Conservation (phyloP, 129 eudicot genomes). For the Solidago caesia region DNA sequence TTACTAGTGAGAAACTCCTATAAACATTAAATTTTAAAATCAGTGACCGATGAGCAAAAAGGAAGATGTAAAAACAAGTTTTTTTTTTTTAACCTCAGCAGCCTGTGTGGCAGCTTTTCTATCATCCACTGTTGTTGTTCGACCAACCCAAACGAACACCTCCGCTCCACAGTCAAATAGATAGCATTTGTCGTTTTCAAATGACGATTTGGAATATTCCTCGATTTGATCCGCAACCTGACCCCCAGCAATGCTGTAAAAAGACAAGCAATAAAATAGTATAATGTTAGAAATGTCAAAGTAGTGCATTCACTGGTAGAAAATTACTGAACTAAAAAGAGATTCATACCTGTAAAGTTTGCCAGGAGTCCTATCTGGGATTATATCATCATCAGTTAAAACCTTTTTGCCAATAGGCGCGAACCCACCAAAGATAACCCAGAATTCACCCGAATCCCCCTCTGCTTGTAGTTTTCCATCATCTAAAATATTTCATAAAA, state of each 20-base stretch:
- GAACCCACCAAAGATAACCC: slow-evolving; percentile 99
- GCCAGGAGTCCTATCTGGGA: slow-evolving; percentile 71
- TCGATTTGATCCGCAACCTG: slow-evolving; percentile 58
- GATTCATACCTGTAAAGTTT: slow-evolving; percentile 63
- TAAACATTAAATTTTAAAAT: slow-evolving; percentile 21
- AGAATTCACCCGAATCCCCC: slow-evolving; percentile 93
- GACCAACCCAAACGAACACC: slow-evolving; percentile 94
- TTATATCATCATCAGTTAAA: slow-evolving; percentile 73
- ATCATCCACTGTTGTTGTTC: slow-evolving; percentile 83
- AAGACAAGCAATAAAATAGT: not conserved
- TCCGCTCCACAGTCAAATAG: slow-evolving; percentile 92
- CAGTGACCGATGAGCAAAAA: slow-evolving; percentile 11
- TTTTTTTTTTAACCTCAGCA: slow-evolving; percentile 65
- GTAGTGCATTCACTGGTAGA: too few relatives aligned
- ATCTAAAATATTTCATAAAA: slow-evolving; percentile 36
- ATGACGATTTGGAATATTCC: slow-evolving; percentile 70
- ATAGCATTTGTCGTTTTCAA: slow-evolving; percentile 86
- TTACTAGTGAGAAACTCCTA: slow-evolving; percentile 80
- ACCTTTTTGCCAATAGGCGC: slow-evolving; percentile 97
- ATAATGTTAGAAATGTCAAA: not conserved
- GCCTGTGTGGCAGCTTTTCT: slow-evolving; percentile 84
- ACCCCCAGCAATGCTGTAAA: slow-evolving; percentile 73
- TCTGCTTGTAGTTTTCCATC: slow-evolving; percentile 97
- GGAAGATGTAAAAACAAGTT: not conserved
- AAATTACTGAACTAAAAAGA: not conserved